Conservation (phyloP, 1,139 yeast species). For the Dujonia santamariae region DNA sequence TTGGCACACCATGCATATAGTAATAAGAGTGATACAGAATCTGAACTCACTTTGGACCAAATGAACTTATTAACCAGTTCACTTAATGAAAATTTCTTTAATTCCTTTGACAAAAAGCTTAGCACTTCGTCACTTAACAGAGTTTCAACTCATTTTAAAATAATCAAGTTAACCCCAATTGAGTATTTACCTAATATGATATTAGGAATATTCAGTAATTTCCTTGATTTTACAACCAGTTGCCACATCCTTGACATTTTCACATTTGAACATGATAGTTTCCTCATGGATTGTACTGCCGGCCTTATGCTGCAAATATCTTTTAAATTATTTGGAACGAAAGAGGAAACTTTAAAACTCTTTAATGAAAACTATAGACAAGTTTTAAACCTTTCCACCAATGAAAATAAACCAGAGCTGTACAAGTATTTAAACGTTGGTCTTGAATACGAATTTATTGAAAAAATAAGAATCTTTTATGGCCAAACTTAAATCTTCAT, state of each 20-base stretch:
- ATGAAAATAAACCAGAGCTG: constrained; percentile 7
- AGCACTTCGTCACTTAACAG: constrained; percentile 40
- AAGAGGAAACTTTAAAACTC: constrained; percentile 39
- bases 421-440: constrained; percentile 44
- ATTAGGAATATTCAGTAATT: constrained; percentile 19
- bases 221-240: constrained; percentile 24
- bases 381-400: constrained; percentile 11
- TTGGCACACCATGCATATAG: constrained; percentile 11
- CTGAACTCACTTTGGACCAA: constrained; percentile 2
- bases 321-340: constrained; percentile 51
- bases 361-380: constrained; percentile 26
- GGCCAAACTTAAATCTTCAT: too few species aligned
- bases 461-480: constrained; percentile 35
- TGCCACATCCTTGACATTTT: constrained; percentile 49
- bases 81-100: constrained; percentile 17
- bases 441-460: constrained; percentile 47
- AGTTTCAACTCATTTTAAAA: constrained; percentile 49
- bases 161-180: constrained; percentile 29
- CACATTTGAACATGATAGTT: constrained; percentile 59
- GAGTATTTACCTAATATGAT: constrained; percentile 24
- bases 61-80: constrained; percentile 8
- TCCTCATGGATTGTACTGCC: constrained; percentile 44
- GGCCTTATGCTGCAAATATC: constrained; percentile 47
- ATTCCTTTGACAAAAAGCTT: constrained; percentile 47
- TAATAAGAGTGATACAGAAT: not conserved